These are phyloP conservation scores for Chloris gayana DNA, from an alignment of 176 grass and related monocot species.

Conservation along the genomic window DNA sequence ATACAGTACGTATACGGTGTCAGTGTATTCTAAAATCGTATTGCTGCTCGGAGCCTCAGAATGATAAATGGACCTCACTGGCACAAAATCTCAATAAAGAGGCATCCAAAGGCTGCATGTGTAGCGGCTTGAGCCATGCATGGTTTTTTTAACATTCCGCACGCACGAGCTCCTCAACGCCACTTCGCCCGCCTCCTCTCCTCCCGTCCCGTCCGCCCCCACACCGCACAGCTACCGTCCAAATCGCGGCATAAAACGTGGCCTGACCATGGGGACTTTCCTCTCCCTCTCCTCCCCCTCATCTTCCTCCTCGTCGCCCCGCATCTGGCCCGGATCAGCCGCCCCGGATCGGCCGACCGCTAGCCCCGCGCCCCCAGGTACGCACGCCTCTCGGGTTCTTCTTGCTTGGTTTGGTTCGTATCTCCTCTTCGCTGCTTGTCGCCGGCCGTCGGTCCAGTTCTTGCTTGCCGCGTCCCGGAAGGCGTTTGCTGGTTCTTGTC, in stretches of 20 bases:
- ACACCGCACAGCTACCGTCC: slow-evolving; percentile 41
- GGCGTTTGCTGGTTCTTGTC: not conserved
- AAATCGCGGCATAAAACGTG: slow-evolving; percentile 48
- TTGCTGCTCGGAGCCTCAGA: no score
- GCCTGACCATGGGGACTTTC: slow-evolving; percentile 39
- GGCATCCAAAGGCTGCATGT: no score
- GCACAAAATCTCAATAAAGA: no score
- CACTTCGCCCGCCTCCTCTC: not conserved
- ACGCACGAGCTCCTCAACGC: not conserved
- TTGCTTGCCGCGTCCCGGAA: not conserved
- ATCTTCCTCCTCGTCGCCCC: not conserved
- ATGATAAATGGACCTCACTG: no score
- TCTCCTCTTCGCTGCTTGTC: not conserved
- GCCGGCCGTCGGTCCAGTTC: not conserved
- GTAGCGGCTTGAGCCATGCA: no score
- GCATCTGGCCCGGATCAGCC: slow-evolving; percentile 31
- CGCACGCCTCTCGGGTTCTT: not conserved
- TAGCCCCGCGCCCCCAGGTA: slow-evolving; percentile 22
- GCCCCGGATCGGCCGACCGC: slow-evolving; percentile 26
- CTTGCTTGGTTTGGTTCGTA: not conserved
- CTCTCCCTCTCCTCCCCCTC: slow-evolving; percentile 3
- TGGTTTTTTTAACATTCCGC: no score
- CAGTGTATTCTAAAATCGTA: no score
- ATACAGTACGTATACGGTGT: no score
- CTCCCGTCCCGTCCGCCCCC: not conserved